Base-by-base conservation (phyloP, 805 yeast genomes). In the Sugiyamaella smithiae region DNA sequence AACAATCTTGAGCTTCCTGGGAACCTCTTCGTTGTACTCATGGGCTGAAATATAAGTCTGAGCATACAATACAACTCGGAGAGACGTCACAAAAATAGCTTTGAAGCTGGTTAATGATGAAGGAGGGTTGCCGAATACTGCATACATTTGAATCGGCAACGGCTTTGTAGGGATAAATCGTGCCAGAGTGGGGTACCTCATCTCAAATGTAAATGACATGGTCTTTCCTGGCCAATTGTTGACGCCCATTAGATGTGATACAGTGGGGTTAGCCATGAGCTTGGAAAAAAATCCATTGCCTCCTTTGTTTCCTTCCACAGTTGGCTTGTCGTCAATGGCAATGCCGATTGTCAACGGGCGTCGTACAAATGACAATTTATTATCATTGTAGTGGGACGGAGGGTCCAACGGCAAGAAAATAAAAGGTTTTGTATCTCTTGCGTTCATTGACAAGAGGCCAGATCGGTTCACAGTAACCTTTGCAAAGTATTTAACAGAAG, bases 391-490 rank as follows among this genome's bases (percentile, higher is more conserved):
- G 12, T 52, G 54, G 14, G 57, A 50, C 11, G 60, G 59, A 4
- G 60, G 57, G 37, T 65, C 69, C 37, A 57, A 43, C 0, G 87
- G 86, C 25, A 78, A 61, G 53, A 82, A 78, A 2, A 68, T 64
- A 54, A 84, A 77, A 3, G 82, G 83, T 40, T 72, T 72, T 42
- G 59, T 60, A 8, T 72, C 61, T 32, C 85, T 66, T 26, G 74
- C 57, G 51, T 79, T 81, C 23, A 70, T 44, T 47, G 74, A 73
- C 48, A 78, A 66, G 26, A 79, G 57, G 2, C 80, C 71, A 1
- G 81, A 64, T 40, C 82, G 60, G 49, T 76, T 77, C 36, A 81
- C 81, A 0, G 86, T 81, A 7, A 73, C 84, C 62, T 82, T 81
- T 47, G 82, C 70, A 58, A 74, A 81, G 59, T 82, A 82, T 48